Conservation (phyloP, 805 yeast genomes). For the Ogataea zsoltii region DNA sequence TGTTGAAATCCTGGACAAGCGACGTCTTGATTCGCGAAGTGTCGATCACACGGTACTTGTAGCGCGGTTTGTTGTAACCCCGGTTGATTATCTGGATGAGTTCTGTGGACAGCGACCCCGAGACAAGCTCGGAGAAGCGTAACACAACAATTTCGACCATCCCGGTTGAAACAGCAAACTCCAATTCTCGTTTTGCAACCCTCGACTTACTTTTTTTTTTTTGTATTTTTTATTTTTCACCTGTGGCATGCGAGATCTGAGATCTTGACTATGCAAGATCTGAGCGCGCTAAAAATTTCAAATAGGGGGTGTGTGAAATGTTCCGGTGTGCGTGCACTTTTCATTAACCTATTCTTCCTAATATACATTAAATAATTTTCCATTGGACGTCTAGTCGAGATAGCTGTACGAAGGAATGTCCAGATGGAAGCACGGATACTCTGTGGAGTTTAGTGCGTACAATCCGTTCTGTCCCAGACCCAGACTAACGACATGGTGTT, state of each 20-base stretch:
- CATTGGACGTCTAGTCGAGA: slow-evolving; percentile 16
- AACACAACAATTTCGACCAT: slow-evolving; percentile 6
- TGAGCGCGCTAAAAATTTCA: neutral
- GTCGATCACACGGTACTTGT: slow-evolving; percentile 42
- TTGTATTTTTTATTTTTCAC: too few relatives aligned
- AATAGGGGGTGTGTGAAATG: neutral
- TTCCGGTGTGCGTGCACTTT: neutral
- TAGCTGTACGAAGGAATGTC: slow-evolving; percentile 62
- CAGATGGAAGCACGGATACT: slow-evolving; percentile 75
- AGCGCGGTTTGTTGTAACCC: slow-evolving; percentile 50
- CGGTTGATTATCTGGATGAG: slow-evolving; percentile 43
- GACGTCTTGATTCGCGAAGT: slow-evolving; percentile 42
- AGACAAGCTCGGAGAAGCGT: slow-evolving; percentile 3
- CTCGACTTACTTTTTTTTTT: too few relatives aligned
- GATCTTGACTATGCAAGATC: neutral
- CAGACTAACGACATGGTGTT: slow-evolving; percentile 23
- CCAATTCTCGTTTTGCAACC: too few relatives aligned
- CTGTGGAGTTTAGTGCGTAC: slow-evolving; percentile 58
- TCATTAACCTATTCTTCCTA: neutral
- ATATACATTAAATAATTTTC: slow-evolving; percentile 1
- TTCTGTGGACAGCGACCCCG: slow-evolving; percentile 18
- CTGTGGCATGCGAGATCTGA: too few relatives aligned
- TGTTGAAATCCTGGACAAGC: slow-evolving; percentile 28
- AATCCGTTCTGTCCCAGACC: slow-evolving; percentile 20
- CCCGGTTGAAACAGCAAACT: too few relatives aligned